Evolutionary conservation across 768 basidiomycete species (phyloP), one percentile per base, ranked within the genome.

Genomic region (Galerina sulciceps): DNA sequence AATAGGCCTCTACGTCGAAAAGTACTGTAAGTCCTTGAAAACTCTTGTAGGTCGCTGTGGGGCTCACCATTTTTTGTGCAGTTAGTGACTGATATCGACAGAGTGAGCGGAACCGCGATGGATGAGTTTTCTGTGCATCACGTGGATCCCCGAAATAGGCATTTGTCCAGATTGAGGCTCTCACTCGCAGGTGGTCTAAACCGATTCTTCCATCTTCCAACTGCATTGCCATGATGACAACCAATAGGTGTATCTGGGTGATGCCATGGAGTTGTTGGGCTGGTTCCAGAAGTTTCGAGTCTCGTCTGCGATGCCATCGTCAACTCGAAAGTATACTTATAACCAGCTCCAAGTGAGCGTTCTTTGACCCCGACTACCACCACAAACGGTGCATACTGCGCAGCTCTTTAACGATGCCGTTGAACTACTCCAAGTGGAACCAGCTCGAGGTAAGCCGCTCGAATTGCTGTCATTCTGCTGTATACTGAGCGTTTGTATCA

Each of bases 361-460:
- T 6, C 22, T 15, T 17, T 40, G n/a, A 47, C 42, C 44, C n/a
- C n/a, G n/a, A 51, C 52, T 4, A 49, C 55, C 43, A 44, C 26
- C 43, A 56, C n/a, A n/a, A n/a, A n/a, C n/a, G n/a, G n/a, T n/a
- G n/a, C 54, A 22, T 18, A 13, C 11, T 36, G 14, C 10, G 18
- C 17, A 31, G 4, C 26, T 31, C 36, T 3, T 11, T 55, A 48
- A 60, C 50, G 52, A 86, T 92, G 90, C 89, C 90, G 9, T 79
- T 98, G 70, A 97, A 97, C 79, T 99, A 99, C 77, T 91, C 90
- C 65, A 98, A 98, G 79, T 99, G 96, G 95, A 95, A 97, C 73
- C 85, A 88, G 64, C 88, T 98, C 56, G 95, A 99, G 86, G 93
- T 93, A 60, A 50, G 75, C 55, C 17, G 36, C n/a, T n/a, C 53